Conservation (phyloP, 2,329 filamentous ascomycete genomes). For the Colletotrichum theobromicola region DNA sequence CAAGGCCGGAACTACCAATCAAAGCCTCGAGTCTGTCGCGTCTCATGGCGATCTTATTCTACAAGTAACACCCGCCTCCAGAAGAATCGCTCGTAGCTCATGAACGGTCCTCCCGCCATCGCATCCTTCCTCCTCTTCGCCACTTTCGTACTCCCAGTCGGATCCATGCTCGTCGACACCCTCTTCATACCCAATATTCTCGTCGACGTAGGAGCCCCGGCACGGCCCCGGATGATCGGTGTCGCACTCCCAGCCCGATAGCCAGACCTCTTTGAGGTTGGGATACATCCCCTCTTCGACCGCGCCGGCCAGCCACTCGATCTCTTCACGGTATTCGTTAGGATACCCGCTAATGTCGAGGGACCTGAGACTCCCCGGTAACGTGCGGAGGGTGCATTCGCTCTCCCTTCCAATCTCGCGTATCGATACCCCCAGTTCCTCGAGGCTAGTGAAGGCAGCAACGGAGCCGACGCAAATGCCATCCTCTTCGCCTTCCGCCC, state of each 20-base stretch:
- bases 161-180: background rate
- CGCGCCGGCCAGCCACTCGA: background rate
- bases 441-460: background rate
- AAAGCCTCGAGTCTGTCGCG: fast-evolving
- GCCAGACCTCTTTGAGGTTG: background rate
- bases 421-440: background rate
- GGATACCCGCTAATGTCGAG: background rate
- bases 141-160: background rate
- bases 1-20: fast-evolving
- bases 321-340: background rate
- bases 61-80: background rate
- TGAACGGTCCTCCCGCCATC: background rate
- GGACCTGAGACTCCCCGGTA: background rate
- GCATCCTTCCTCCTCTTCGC: background rate
- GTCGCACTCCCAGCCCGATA: background rate
- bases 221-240: background rate
- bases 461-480: background rate
- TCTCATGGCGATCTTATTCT: background rate
- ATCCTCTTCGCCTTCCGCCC: background rate
- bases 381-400: background rate
- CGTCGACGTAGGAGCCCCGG: background rate
- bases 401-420: background rate
- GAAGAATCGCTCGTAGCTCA: background rate
- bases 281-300: background rate
- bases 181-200: background rate